Evolutionary conservation across 2,329 filamentous ascomycete species (phyloP).

Genomic region (Leptographium procerum): DNA sequence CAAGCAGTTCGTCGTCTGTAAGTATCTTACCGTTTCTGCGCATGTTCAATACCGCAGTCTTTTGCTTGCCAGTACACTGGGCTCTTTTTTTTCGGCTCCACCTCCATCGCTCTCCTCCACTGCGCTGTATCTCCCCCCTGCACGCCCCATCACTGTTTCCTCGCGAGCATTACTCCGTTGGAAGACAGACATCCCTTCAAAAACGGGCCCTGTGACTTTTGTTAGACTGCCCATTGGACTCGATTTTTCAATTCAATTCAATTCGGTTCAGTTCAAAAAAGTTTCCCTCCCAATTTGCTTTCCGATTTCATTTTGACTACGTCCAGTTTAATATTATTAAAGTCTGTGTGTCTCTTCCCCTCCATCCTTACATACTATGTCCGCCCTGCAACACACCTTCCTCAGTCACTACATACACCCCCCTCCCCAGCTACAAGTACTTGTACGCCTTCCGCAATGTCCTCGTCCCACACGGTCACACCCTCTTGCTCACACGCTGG

Average conservation of each 20-base stretch:
- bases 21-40: not conserved
- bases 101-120: not conserved
- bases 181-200: not conserved
- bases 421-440: too few relatives aligned
- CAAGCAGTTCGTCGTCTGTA: not conserved
- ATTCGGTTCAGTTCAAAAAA: too few relatives aligned
- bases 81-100: not conserved
- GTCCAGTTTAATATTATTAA: not conserved
- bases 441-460: not conserved
- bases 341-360: not conserved
- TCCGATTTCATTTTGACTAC: not conserved
- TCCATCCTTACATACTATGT: not conserved
- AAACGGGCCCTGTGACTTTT: not conserved
- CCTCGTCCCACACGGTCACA: not conserved
- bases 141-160: not conserved
- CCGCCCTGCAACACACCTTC: not conserved
- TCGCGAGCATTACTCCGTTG: constrained; percentile 2
- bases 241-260: not conserved
- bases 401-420: not conserved
- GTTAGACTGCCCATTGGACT: not conserved
- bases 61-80: not conserved
- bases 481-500: not conserved
- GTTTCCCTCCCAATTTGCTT: too few relatives aligned
- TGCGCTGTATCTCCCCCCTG: not conserved
- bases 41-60: not conserved